phyloP scores from a whole-genome alignment of 2,329 filamentous ascomycete genomes.

The Sporothrix curviconia region DNA sequence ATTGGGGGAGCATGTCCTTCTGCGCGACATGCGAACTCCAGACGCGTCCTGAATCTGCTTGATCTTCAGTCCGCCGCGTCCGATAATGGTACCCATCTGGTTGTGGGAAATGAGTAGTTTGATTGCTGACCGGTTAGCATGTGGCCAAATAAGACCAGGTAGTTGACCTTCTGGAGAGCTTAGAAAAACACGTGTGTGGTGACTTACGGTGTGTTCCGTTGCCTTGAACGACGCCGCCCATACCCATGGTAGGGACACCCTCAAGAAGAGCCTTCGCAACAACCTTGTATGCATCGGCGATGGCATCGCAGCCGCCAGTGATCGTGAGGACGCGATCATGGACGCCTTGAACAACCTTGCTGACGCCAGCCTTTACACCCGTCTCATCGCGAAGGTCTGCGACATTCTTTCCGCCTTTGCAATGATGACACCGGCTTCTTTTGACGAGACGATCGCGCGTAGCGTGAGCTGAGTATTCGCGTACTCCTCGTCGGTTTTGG shows the following conservation, averaged over 20 bases:
- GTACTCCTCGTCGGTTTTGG: conserved; percentile 96
- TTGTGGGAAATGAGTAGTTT: conserved; percentile 98
- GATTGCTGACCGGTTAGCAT: conserved; percentile 59
- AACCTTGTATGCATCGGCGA: conserved; percentile 86
- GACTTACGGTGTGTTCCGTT: conserved; percentile 91
- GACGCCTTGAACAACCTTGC: conserved; percentile 96
- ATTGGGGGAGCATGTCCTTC: conserved; percentile 99
- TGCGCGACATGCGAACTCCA: conserved; percentile 97
- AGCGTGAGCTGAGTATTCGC: conserved; percentile 86
- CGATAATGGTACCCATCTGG: conserved; percentile 99
- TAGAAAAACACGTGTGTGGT: background rate
- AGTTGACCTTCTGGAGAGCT: background rate
- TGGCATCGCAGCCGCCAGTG: conserved; percentile 79
- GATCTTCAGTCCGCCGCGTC: conserved; percentile 93
- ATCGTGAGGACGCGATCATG: conserved; percentile 96
- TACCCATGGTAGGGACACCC: conserved; percentile 88
- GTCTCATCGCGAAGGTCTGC: conserved; percentile 96
- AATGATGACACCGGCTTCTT: conserved; percentile 98
- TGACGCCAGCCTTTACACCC: conserved; percentile 94
- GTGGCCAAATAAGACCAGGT: no score
- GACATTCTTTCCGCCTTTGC: conserved; percentile 97
- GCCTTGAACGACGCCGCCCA: conserved; percentile 82
- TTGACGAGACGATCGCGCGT: conserved; percentile 95
- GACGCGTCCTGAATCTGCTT: conserved; percentile 98
- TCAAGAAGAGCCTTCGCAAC: conserved; percentile 88